These are phyloP conservation scores for Aspergillus diversus DNA, from an alignment of 495 filamentous ascomycete genomes.

Conservation along the genomic window DNA sequence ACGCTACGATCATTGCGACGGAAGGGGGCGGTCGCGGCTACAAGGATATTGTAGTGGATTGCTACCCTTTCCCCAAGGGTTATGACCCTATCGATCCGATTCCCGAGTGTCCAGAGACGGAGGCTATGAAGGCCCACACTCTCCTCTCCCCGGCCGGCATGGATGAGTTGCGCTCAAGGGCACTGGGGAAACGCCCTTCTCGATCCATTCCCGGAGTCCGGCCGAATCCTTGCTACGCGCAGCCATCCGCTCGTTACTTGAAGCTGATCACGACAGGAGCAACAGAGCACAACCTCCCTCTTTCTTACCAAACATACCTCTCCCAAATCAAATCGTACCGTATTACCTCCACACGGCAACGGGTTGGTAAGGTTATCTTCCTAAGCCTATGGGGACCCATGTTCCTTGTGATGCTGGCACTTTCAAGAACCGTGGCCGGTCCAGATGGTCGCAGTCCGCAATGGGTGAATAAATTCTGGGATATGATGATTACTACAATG, in stretches of 20 bases:
- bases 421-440: constrained; percentile 57
- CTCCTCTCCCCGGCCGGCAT: constrained; percentile 55
- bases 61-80: constrained; percentile 62
- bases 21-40: constrained; percentile 87
- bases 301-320: constrained; percentile 73
- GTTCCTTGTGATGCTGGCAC: constrained; percentile 50
- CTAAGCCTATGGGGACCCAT: constrained; percentile 62
- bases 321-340: constrained; percentile 66
- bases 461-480: constrained; percentile 62
- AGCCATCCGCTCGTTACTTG: constrained; percentile 83
- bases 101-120: constrained; percentile 41
- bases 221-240: constrained; percentile 69
- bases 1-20: constrained; percentile 81
- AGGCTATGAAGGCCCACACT: constrained; percentile 60
- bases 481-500: constrained; percentile 53
- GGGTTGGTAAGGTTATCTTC: constrained; percentile 65
- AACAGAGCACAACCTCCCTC: constrained; percentile 73
- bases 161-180: constrained; percentile 10
- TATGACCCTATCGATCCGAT: constrained; percentile 43
- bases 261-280: constrained; percentile 76
- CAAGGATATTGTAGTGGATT: constrained; percentile 78
- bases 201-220: constrained; percentile 37
- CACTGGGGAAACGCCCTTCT: constrained; percentile 9
- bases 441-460: constrained; percentile 64
- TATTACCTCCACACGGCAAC: constrained; percentile 67